Evolutionary conservation across 1,284 basidiomycete genomes (phyloP), one percentile per base, ranked within the genome.

Genomic region (Irpex rosettiformis): DNA sequence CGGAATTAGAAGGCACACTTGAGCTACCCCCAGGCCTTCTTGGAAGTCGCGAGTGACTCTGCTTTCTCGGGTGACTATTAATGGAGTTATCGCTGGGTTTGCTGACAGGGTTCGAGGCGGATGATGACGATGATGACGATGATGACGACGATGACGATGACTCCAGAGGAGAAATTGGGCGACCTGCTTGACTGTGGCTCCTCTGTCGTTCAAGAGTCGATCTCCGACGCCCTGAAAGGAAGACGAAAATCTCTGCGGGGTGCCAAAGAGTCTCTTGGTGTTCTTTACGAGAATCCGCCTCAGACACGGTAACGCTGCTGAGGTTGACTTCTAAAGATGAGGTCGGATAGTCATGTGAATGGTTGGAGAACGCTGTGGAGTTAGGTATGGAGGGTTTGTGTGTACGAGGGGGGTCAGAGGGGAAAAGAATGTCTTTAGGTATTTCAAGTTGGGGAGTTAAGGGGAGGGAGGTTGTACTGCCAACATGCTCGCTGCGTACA

Each of bases 291-390:
- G 57, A 42, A n/a, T 55, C 58, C 13, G 49, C 47, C 11, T 58
- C 51, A 28, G 61, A 61, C n/a, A 81, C 78, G 28, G 75, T 72
- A 2, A 72, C 72, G 24, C 74, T 70, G 67, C 87, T 89, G 53
- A 84, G 73, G 68, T 90, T 86, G 3, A 90, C 89, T 60, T 86
- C 83, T 73, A 89, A 78, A 0, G 89, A 91, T 3, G 85, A 86
- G 55, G 88, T 83, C 22, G 76, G 79, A 61, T 81, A 77, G 54
- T 67, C 70, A 65, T 82, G 79, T 65, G 59, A 59, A 18, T 77
- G 71, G 58, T 82, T 76, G 11, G 77, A 72, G 66, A 74, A 67
- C 65, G 81, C 70, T 7, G 79, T 67, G 55, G 70, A 59, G 68
- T 75, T 64, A 68, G 69, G 59, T 42, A 67, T 59, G 55, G 64